These are phyloP conservation scores for Lasiodiplodia sp. DNA, from an alignment of 2,329 filamentous ascomycete species.

Conservation along the genomic window DNA sequence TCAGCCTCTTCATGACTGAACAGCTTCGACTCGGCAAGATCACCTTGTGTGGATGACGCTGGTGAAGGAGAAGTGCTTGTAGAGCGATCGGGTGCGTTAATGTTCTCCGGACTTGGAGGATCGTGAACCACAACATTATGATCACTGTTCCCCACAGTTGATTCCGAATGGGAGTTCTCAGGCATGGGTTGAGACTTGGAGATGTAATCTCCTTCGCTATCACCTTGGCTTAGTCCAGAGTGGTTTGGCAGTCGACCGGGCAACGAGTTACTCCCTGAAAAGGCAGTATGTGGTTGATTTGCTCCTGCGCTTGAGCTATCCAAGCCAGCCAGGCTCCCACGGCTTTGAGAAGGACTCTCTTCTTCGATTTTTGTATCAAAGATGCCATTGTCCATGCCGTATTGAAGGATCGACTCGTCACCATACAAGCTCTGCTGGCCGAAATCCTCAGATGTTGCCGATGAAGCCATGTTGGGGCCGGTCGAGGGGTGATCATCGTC, in stretches of 20 bases:
- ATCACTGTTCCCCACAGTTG: background rate
- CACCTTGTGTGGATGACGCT: conserved; percentile 30
- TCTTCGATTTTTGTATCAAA: conserved; percentile 34
- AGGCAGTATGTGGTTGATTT: background rate
- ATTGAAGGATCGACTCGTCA: conserved; percentile 44
- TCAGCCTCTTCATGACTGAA: conserved; percentile 83
- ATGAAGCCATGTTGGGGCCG: background rate
- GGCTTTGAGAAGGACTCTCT: background rate
- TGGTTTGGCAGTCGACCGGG: background rate
- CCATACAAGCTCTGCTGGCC: conserved; percentile 37
- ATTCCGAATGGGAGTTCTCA: background rate
- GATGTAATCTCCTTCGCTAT: background rate
- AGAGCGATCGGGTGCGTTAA: conserved; percentile 9
- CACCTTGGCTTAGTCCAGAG: background rate
- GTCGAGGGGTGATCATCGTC: conserved; percentile 40
- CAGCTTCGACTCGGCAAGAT: conserved; percentile 63
- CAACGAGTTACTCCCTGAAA: conserved; percentile 13
- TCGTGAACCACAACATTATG: background rate
- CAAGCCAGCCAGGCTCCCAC: background rate
- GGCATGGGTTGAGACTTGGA: conserved; percentile 20
- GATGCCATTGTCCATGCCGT: conserved; percentile 43
- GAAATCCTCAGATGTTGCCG: background rate
- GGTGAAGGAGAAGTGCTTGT: conserved; percentile 21
- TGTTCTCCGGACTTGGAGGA: background rate
- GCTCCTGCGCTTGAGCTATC: background rate